Conservation (phyloP, 306 rosid genomes). For the Geum urbanum region DNA sequence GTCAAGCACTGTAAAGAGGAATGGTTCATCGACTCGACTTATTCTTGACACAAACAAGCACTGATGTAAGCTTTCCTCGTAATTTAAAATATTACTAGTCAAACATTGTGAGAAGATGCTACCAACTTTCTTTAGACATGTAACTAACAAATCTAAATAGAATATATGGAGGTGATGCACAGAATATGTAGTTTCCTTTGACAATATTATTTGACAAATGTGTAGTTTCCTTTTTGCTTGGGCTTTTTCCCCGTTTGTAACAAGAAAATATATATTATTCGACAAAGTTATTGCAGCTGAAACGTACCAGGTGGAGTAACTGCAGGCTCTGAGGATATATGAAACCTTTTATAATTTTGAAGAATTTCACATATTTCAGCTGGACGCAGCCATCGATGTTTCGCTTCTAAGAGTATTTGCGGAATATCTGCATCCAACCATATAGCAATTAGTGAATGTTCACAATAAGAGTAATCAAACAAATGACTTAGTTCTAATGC, state of each 20-base stretch:
- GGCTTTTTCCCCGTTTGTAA: too few relatives aligned
- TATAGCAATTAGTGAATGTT: constrained; percentile 20
- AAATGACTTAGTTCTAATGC: not conserved
- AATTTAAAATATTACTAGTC: not conserved
- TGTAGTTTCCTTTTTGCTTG: too few relatives aligned
- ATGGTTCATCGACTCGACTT: not conserved
- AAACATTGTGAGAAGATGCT: not conserved
- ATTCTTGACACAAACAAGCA: not conserved
- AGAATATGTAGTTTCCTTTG: too few relatives aligned
- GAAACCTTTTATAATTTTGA: constrained; percentile 43
- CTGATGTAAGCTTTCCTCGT: not conserved
- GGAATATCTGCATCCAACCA: constrained; percentile 49
- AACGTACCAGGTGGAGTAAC: constrained; percentile 63
- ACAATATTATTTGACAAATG: too few relatives aligned
- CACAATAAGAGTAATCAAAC: constrained; percentile 2
- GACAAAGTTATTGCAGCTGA: constrained; percentile 11
- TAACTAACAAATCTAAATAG: not conserved
- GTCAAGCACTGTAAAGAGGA: not conserved
- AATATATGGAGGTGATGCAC: not conserved
- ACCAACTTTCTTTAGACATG: not conserved
- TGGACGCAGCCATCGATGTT: constrained; percentile 86
- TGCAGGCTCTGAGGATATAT: constrained; percentile 61
- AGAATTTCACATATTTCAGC: constrained; percentile 87
- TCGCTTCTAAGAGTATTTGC: constrained; percentile 65
- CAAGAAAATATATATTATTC: not conserved